Percentiles rank a stretch among this genome's conserved stretches.
These are phyloP conservation scores for Stygiomarasmius scandens DNA, from an alignment of 1,284 basidiomycete species.

Conservation along the genomic window DNA sequence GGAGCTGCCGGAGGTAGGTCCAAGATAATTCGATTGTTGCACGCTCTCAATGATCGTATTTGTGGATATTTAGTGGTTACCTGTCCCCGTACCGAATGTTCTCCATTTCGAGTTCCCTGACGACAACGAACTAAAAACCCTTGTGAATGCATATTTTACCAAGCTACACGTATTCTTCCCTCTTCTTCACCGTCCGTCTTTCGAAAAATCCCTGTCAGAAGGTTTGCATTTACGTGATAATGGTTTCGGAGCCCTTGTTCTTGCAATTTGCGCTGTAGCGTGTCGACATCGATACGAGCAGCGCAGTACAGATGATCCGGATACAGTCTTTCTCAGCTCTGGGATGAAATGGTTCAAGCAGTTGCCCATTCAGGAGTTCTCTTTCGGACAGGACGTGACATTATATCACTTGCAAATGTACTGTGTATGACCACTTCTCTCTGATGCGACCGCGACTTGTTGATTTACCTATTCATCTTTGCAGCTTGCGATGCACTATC, in stretches of 20 bases:
- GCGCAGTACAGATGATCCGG: too few species aligned
- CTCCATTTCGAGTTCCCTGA: slow-evolving; percentile 2
- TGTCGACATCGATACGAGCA: too few species aligned
- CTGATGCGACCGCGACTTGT: not conserved
- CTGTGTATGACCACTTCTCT: slow-evolving; percentile 28
- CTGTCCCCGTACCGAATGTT: not conserved
- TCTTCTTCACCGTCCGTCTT: slow-evolving; percentile 10
- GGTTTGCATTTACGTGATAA: slow-evolving; percentile 5
- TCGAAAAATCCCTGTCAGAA: not conserved
- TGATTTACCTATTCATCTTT: not conserved
- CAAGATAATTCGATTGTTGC: not conserved
- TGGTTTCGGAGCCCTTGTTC: slow-evolving; percentile 6
- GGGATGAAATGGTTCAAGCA: slow-evolving; percentile 50
- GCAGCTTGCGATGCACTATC: slow-evolving; percentile 12
- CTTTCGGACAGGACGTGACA: slow-evolving; percentile 46
- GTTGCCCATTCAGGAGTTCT: slow-evolving; percentile 46
- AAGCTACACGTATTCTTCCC: not conserved
- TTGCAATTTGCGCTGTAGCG: too few species aligned
- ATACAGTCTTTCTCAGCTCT: too few species aligned
- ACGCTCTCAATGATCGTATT: not conserved
- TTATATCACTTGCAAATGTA: slow-evolving; percentile 61
- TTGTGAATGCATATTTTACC: not conserved
- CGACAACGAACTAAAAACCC: not conserved
- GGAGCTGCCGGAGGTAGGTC: slow-evolving; percentile 3
- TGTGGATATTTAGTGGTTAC: not conserved